phyloP scores from a whole-genome alignment of 2,329 filamentous ascomycete genomes.

The Fusarium abutilonis region DNA sequence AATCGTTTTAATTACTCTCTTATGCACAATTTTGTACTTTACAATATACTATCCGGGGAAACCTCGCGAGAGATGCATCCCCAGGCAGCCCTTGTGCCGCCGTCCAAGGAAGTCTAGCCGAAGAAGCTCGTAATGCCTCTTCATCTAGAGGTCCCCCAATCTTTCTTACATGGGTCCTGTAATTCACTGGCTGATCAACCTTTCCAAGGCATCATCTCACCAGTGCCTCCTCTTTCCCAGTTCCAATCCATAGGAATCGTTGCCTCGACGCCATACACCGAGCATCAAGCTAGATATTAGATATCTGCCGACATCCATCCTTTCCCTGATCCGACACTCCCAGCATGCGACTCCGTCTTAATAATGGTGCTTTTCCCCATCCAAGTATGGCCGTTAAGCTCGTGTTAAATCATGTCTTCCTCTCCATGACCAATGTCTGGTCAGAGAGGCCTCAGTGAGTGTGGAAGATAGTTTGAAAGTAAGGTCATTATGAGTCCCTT shows the following conservation, averaged over 20 bases:
- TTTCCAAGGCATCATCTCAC: constrained; percentile 27
- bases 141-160: constrained; percentile 17
- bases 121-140: constrained; percentile 16
- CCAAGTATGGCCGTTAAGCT: constrained; percentile 44
- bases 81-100: constrained; percentile 26
- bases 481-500: constrained; percentile 20
- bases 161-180: constrained; percentile 30
- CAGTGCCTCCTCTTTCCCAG: constrained; percentile 19
- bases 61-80: constrained; percentile 18
- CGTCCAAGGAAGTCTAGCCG: constrained; percentile 18
- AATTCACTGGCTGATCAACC: constrained; percentile 29
- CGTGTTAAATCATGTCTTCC: constrained; percentile 38
- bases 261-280: constrained; percentile 47
- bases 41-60: constrained; percentile 35
- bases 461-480: constrained; percentile 19
- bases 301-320: constrained; percentile 34
- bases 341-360: constrained; percentile 41
- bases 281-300: constrained; percentile 40
- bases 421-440: constrained; percentile 28
- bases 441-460: constrained; percentile 32
- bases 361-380: constrained; percentile 42
- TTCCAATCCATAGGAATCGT: constrained; percentile 31
- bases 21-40: constrained; percentile 42
- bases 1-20: constrained; percentile 35
- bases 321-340: constrained; percentile 35